These are phyloP conservation scores for Vachellia collinsii DNA, from an alignment of 306 rosid genomes.

Conservation along the genomic window DNA sequence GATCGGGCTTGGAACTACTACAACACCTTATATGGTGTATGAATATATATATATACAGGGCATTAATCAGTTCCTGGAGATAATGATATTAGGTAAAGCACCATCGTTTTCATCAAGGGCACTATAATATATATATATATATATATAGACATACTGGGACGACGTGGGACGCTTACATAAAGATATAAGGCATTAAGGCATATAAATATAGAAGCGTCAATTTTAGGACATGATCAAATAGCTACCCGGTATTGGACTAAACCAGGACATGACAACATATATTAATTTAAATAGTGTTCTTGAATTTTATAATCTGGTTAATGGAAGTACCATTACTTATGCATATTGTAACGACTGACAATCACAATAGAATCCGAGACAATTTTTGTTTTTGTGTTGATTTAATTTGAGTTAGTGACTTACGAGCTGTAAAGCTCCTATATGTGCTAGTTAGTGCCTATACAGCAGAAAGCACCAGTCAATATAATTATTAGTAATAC, in stretches of 20 bases:
- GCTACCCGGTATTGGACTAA: neutral
- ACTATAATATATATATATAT: neutral
- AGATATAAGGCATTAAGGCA: neutral
- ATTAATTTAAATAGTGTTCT: neutral
- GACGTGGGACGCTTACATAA: neutral
- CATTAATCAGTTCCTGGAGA: neutral
- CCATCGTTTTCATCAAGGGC: neutral
- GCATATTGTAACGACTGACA: neutral
- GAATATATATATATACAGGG: neutral
- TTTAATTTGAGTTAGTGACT: neutral
- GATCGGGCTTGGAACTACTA: neutral
- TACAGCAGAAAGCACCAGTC: conserved; percentile 13
- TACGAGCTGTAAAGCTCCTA: conserved; percentile 17
- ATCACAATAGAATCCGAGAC: neutral
- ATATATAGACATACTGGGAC: neutral
- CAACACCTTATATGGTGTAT: neutral
- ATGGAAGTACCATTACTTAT: neutral
- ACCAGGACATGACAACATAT: neutral
- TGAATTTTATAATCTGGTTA: neutral
- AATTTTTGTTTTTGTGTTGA: neutral
- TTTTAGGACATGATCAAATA: neutral
- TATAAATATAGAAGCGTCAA: neutral
- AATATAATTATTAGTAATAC: neutral
- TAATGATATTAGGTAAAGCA: conserved; percentile 7
- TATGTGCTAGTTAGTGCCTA: neutral